Evolutionary conservation across 805 yeast genomes (phyloP), one percentile per base, ranked within the genome.

Genomic region (Kazachstania viticola): DNA sequence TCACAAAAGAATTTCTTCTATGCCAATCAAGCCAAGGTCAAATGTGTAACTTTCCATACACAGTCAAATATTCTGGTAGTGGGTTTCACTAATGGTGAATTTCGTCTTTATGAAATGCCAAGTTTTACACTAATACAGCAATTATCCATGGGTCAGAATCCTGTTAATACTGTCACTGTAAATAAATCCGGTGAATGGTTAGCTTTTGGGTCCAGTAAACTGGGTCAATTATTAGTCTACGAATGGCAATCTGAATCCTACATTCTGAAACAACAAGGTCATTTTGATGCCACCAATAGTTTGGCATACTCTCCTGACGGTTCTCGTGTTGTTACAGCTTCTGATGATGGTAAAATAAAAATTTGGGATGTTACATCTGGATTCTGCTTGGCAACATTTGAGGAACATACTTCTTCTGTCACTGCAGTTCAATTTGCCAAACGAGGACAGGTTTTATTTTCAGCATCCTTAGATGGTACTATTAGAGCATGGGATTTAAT

Each of bases 191-290:
- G 98, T 21, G 98, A 91, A 56, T 91, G 98, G 98, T 64, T 91
- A 21, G 94, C 95, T 0, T 82, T 91, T 56, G 98, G 98, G 4
- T 85, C 96, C 0, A 61, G 84, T 21, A 77, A 75, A 49, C 57
- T 82, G 18, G 98, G 98, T n/a, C 98, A 91, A 59, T 61, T 91
- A 37, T 61, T 91, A 35, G 98, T 91, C 0, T 91, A 94, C 65
- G 98, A 91, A 65, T 91, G 98, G 98, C 95, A 91, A 61, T 81
- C 94, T 4, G 98, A 91, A 55, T 82, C 95, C 0, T 91, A 88
- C 51, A 79, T 91, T 29, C 64, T 91, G 42, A 87, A 88, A 52
- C 98, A 91, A 54, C 98, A 91, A 58, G 96, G 97, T 16, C 98
- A 91, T 58, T 88, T 82, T 50, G 98, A 91, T 55, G 66, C 95